Percentiles rank a stretch among this genome's conserved stretches.
These are phyloP conservation scores for Mycena galopus DNA, from an alignment of 768 basidiomycete genomes.

Conservation along the genomic window DNA sequence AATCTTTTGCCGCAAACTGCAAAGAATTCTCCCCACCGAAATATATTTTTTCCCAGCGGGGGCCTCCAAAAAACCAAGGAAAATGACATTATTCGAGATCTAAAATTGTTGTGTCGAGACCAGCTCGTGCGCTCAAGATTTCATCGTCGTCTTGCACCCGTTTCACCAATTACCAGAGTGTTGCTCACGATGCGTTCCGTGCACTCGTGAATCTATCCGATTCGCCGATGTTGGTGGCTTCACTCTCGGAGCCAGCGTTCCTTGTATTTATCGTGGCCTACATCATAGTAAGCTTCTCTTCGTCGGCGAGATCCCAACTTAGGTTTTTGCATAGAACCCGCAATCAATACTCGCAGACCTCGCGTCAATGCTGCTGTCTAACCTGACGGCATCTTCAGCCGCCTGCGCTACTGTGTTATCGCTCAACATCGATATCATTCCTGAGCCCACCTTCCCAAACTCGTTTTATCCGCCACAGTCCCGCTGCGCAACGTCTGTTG, in stretches of 20 bases:
- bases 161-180: slow-evolving; percentile 61
- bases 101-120: slow-evolving; percentile 91
- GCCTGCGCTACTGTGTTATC: slow-evolving; percentile 75
- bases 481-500: slow-evolving; percentile 81
- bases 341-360: slow-evolving; percentile 92
- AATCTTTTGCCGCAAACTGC: slow-evolving; percentile 88
- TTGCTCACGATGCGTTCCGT: slow-evolving; percentile 95
- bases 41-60: slow-evolving; percentile 79
- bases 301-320: slow-evolving; percentile 6
- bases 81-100: slow-evolving; percentile 78
- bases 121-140: slow-evolving; percentile 68
- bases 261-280: slow-evolving; percentile 89
- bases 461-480: slow-evolving; percentile 82
- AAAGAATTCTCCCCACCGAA: slow-evolving; percentile 75
- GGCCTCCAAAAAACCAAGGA: slow-evolving; percentile 73
- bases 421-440: slow-evolving; percentile 75
- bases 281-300: slow-evolving; percentile 76
- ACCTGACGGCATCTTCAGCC: slow-evolving; percentile 82
- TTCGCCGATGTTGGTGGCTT: slow-evolving; percentile 73
- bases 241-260: slow-evolving; percentile 81
- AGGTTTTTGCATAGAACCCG: slow-evolving; percentile 73
- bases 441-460: slow-evolving; percentile 60
- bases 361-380: slow-evolving; percentile 97
- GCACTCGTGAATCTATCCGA: slow-evolving; percentile 95
- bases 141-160: background rate